A percentile compares a stretch with the other conserved stretches of the same genome.
Conservation (phyloP, 2,329 filamentous ascomycete species). For the Tolypocladium paradoxum region DNA sequence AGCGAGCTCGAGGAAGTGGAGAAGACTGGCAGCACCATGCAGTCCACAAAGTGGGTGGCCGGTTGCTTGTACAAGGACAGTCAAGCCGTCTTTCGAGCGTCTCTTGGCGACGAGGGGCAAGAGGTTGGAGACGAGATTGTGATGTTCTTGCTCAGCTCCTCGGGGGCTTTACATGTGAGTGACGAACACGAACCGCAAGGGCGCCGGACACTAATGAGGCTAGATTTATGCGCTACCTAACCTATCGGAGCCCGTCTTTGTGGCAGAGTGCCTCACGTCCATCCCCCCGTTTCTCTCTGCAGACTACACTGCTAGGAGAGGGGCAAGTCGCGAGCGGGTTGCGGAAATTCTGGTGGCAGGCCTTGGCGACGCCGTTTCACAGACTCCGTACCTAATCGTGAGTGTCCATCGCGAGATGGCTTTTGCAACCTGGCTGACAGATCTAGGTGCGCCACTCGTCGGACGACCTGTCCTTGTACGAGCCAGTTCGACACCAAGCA, state of each 20-base stretch:
- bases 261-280: conserved; percentile 66
- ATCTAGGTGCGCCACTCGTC: conserved; percentile 61
- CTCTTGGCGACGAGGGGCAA: conserved; percentile 25
- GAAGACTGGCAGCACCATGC: conserved; percentile 44
- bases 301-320: conserved; percentile 59
- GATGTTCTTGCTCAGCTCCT: conserved; percentile 65
- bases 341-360: conserved; percentile 76
- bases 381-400: conserved; percentile 73
- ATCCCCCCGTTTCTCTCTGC: conserved; percentile 65
- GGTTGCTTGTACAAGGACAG: conserved; percentile 74
- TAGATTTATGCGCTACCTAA: conserved; percentile 70
- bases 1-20: conserved; percentile 80
- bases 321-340: conserved; percentile 60
- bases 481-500: conserved; percentile 52
- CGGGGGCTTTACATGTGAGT: conserved; percentile 66
- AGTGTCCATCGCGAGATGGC: conserved; percentile 15
- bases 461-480: conserved; percentile 80
- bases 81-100: conserved; percentile 40
- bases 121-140: conserved; percentile 43
- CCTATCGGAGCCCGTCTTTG: conserved; percentile 59
- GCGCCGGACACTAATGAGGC: background rate
- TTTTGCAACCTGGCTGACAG: background rate
- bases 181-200: background rate
- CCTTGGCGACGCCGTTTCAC: conserved; percentile 62
- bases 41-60: conserved; percentile 63